A percentile compares a stretch with the other conserved stretches of the same genome.
These are phyloP conservation scores for Pseudogymnoascus destructans DNA, from an alignment of 2,329 filamentous ascomycete species.

Conservation along the genomic window DNA sequence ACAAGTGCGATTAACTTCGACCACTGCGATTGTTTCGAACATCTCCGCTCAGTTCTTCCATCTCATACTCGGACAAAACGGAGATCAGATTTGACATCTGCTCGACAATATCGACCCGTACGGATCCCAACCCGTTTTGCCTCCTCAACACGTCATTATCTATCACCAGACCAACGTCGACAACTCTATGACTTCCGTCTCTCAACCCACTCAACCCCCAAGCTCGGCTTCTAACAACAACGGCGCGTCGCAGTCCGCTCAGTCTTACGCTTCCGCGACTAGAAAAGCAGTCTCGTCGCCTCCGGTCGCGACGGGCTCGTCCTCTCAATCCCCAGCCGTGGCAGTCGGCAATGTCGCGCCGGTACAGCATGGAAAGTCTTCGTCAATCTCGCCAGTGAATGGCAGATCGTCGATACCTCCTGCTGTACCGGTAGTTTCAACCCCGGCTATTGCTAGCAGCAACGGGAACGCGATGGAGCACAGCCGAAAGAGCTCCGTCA, in stretches of 20 bases:
- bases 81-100: conserved; percentile 16
- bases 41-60: not conserved
- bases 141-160: conserved; percentile 5
- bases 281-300: conserved; percentile 51
- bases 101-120: conserved; percentile 8
- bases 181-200: conserved; percentile 26
- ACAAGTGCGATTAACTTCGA: conserved; percentile 8
- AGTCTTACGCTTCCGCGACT: conserved; percentile 55
- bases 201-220: conserved; percentile 23
- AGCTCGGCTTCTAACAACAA: conserved; percentile 41
- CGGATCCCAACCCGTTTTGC: conserved; percentile 9
- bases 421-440: conserved; percentile 47
- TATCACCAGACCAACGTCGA: conserved; percentile 2
- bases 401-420: conserved; percentile 62
- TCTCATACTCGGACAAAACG: not conserved
- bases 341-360: conserved; percentile 42
- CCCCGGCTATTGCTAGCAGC: conserved; percentile 49
- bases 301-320: conserved; percentile 46
- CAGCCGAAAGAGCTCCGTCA: conserved; percentile 76
- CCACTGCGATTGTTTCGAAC: conserved; percentile 9
- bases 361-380: conserved; percentile 46
- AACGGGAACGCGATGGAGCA: conserved; percentile 63
- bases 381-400: conserved; percentile 69
- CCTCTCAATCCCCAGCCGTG: conserved; percentile 38
- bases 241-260: conserved; percentile 40